phyloP scores from a whole-genome alignment of 805 yeast genomes.

The Cyberlindnera meyerae region DNA sequence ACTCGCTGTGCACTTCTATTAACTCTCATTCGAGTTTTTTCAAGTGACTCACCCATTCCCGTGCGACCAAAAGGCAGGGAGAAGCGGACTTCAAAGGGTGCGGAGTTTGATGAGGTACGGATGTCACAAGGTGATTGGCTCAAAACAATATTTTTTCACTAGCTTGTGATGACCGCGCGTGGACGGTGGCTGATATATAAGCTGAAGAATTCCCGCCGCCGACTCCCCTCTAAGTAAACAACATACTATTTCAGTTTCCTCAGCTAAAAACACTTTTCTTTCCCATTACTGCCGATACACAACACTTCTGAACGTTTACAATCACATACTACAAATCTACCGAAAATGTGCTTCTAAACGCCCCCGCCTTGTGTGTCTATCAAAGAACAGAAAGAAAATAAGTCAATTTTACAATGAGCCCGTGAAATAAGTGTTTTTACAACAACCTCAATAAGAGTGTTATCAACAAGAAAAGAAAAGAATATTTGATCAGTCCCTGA shows the following conservation, averaged over 20 bases:
- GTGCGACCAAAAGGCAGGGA: background rate
- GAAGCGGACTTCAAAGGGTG: no score
- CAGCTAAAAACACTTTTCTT: slow-evolving; percentile 1
- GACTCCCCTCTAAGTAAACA: background rate
- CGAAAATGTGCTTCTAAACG: slow-evolving; percentile 26
- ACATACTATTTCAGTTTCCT: background rate
- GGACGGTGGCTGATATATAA: no score
- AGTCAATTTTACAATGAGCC: slow-evolving; percentile 7
- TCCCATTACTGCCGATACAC: slow-evolving; percentile 17
- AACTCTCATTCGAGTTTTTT: background rate
- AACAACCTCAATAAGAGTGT: slow-evolving; percentile 1
- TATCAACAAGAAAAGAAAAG: slow-evolving; percentile 4
- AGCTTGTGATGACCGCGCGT: no score
- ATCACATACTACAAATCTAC: slow-evolving; percentile 1
- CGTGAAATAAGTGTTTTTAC: slow-evolving; percentile 3
- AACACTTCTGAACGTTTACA: background rate
- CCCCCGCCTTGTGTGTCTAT: slow-evolving; percentile 10
- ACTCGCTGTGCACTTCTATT: background rate
- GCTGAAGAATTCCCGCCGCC: no score
- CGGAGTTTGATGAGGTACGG: no score
- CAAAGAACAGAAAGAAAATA: slow-evolving; percentile 4
- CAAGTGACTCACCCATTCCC: background rate
- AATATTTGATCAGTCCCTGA: slow-evolving; percentile 6
- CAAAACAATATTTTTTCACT: no score
- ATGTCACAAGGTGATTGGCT: no score